Base-by-base conservation (phyloP, 805 yeast species). In the Wickerhamiella nectarea region DNA sequence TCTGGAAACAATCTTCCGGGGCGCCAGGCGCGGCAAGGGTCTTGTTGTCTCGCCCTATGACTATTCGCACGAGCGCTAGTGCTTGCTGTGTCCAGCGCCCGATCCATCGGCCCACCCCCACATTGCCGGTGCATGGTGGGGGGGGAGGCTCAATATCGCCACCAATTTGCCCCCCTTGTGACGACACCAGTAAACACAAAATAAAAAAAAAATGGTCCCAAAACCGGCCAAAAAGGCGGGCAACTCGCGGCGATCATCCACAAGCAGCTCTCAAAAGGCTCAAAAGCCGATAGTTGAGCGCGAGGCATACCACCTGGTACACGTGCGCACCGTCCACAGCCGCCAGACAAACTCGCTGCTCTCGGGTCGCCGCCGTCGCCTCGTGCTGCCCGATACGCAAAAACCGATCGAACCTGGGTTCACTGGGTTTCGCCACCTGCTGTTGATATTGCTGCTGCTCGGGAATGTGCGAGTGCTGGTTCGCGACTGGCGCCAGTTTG, bases 21-120 rank as follows among this genome's bases (percentile, higher is more conserved):
- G 95, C 0, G 97, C 97, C 1, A 66, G 75, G 22, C 86, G 86
- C 64, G 96, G 96, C 24, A 80, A 84, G 59, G 96, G 97, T 49
- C 64, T 91, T 51, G 97, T 86, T 15, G 72, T 77, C 4, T 78
- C 91, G 49, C 97, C 96, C 0, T 72, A 72, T 31, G 66, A 55
- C 37, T 54, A 50, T 24, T 48, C 56, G 10, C 21, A 18, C 25
- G 22, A 38, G 14, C 41, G 41, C 11, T 38, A 21, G 24, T 6
- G 24, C 8, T 21, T 21, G 5, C 8, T 8, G 8, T 5, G 24
- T 8, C 24, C 24, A n/a, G n/a, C n/a, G n/a, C n/a, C n/a, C n/a
- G n/a, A n/a, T n/a, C n/a, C n/a, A n/a, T n/a, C n/a, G n/a, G n/a
- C n/a, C 24, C 24, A 21, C 24, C 24, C 24, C 24, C 24, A 21